Percentiles rank a stretch among this genome's conserved stretches.
phyloP scores from a whole-genome alignment of 805 yeast genomes.

The Nakazawaea wickerhamii region DNA sequence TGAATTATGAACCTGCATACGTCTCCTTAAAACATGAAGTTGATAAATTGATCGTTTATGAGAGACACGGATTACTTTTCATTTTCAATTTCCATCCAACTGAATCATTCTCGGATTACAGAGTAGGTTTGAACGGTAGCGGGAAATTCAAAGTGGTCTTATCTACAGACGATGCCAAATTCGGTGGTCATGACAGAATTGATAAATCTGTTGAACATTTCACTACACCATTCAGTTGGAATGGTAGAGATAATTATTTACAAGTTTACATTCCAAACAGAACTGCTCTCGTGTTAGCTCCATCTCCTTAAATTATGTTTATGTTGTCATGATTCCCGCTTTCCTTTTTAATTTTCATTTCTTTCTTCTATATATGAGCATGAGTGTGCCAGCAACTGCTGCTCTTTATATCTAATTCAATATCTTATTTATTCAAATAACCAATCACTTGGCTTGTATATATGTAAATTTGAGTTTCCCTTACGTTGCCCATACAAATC shows the following conservation, averaged over 20 bases:
- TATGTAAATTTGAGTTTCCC: not conserved
- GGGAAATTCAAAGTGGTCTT: slow-evolving; percentile 75
- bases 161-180: slow-evolving; percentile 63
- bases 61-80: slow-evolving; percentile 79
- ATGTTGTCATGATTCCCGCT: not conserved
- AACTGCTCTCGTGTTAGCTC: slow-evolving; percentile 56
- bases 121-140: slow-evolving; percentile 79
- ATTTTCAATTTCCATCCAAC: slow-evolving; percentile 89
- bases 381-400: no score
- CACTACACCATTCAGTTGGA: slow-evolving; percentile 78
- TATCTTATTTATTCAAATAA: no score
- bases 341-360: not conserved
- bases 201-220: slow-evolving; percentile 50
- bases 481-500: not conserved
- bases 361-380: no score
- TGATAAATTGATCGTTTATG: slow-evolving; percentile 86
- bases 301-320: slow-evolving; percentile 14
- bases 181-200: slow-evolving; percentile 80
- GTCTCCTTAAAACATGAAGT: slow-evolving; percentile 82
- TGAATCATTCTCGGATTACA: slow-evolving; percentile 76
- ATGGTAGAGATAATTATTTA: slow-evolving; percentile 65
- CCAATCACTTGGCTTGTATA: no score
- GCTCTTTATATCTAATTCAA: no score
- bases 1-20: slow-evolving; percentile 67
- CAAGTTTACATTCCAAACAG: slow-evolving; percentile 83